Evolutionary conservation across 2,329 filamentous ascomycete species (phyloP), one percentile per base, ranked within the genome.

Genomic region (Cladosporium sphaerospermum): DNA sequence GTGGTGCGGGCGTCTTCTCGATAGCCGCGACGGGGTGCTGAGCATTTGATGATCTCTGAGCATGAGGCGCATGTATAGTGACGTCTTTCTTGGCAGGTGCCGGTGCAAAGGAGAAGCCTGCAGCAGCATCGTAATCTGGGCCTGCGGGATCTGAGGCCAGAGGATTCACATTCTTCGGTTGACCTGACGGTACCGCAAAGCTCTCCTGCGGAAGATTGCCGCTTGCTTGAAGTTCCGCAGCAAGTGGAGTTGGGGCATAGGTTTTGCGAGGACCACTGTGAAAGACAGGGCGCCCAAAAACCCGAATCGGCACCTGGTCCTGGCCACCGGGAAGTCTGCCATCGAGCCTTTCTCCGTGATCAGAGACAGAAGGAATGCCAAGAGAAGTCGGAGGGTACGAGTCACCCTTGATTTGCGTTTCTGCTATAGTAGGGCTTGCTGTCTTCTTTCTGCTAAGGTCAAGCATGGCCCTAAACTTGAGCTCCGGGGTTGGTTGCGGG

Each of bases 311-410:
- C 40, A 36, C 11, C 11, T 44, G 36, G 7, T 43, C 31, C 11
- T 16, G 28, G 37, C 11, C 31, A 14, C 31, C 39, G 3, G 47
- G 28, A 9, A n/a, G 16, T 7, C 39, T 43, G 14, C 34, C 40
- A 6, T 36, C 47, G 14, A 19, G 13, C 40, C 31, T 28, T 4
- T 51, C 47, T 4, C n/a, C 39, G 7, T 49, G 14, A 14, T 51
- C 39, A 23, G 31, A 36, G 37, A 51, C 16, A 11, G 47, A 51
- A 23, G 47, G 47, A 44, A 31, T 41, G 14, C 56, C 58, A 33
- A 45, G 41, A 34, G 58, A 56, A 32, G 58, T 60, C 5, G 45
- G 46, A 11, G 58, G 58, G 19, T 58, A 58, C 2, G 58, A 57
- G 48, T 60, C 58, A 10, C 58, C 58, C 41, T 56, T 57, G 45